Evolutionary conservation across 306 rosid genomes (phyloP).

Genomic region (Castanea mollissima): DNA sequence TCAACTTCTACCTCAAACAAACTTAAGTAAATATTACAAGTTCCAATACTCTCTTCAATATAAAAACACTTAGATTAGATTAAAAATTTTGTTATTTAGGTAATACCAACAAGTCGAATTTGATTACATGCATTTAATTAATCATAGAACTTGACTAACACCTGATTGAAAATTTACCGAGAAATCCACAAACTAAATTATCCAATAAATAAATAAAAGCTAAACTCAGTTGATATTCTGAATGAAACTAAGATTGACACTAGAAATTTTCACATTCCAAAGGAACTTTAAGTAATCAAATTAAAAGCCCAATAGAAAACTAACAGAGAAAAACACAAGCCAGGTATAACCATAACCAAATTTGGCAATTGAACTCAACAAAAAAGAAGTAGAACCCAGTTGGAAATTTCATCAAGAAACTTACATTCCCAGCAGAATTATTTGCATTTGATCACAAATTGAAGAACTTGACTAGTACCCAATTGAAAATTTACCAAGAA

Average conservation of each 20-base stretch:
- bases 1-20: neutral
- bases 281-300: neutral
- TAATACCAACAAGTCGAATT: too few species aligned
- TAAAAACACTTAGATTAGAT: too few species aligned
- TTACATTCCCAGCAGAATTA: conserved; percentile 62
- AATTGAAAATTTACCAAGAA: neutral
- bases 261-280: neutral
- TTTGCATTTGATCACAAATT: conserved; percentile 18
- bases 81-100: too few species aligned
- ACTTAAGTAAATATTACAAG: neutral
- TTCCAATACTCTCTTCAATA: too few species aligned
- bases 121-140: too few species aligned
- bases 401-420: conserved; percentile 15
- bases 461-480: neutral
- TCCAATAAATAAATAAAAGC: neutral
- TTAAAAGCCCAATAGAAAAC: neutral
- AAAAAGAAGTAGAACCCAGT: neutral
- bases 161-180: neutral
- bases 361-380: neutral
- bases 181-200: neutral
- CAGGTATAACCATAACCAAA: neutral
- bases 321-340: neutral
- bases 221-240: neutral
- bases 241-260: too few species aligned
- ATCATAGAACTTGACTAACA: too few species aligned